A percentile compares a stretch with the other conserved stretches of the same genome.
Evolutionary conservation across 2,329 filamentous ascomycete species (phyloP).

Genomic region (Chrysoporthe austroafricana): DNA sequence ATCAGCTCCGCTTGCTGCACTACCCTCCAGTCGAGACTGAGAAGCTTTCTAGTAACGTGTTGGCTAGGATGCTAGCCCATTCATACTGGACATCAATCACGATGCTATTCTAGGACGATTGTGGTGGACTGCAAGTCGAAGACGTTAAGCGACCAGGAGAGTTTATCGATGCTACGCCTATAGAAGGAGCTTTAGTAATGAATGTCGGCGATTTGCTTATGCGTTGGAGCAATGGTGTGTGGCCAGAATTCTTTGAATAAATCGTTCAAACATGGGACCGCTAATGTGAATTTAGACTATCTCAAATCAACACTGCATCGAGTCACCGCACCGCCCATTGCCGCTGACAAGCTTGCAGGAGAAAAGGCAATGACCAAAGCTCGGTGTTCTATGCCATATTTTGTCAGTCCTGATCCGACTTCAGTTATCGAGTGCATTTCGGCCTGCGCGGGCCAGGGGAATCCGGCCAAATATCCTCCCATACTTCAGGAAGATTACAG

Average conservation of each 20-base stretch:
- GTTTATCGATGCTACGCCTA: constrained; percentile 27
- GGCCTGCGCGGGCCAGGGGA: constrained; percentile 45
- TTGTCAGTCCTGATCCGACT: constrained; percentile 53
- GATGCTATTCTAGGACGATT: constrained; percentile 49
- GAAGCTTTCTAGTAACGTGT: constrained; percentile 35
- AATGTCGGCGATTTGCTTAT: constrained; percentile 28
- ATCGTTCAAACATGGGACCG: neutral
- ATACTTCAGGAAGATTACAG: constrained; percentile 28
- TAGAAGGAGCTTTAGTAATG: constrained; percentile 26
- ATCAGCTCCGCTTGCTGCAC: constrained; percentile 64
- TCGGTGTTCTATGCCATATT: constrained; percentile 63
- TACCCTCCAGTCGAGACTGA: constrained; percentile 44
- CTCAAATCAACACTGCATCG: constrained; percentile 29
- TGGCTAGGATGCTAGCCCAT: constrained; percentile 36
- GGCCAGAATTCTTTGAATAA: neutral
- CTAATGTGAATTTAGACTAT: constrained; percentile 19
- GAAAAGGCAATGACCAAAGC: constrained; percentile 33
- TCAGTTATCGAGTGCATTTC: constrained; percentile 55
- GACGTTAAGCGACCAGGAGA: constrained; percentile 19
- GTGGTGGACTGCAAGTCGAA: constrained; percentile 49
- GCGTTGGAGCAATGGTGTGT: constrained; percentile 30
- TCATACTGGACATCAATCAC: constrained; percentile 47
- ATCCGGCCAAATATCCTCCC: constrained; percentile 53
- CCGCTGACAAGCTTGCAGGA: constrained; percentile 42
- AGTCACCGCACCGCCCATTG: constrained; percentile 21